Conservation (phyloP, 345 rosid species). For the Populus simonii region DNA sequence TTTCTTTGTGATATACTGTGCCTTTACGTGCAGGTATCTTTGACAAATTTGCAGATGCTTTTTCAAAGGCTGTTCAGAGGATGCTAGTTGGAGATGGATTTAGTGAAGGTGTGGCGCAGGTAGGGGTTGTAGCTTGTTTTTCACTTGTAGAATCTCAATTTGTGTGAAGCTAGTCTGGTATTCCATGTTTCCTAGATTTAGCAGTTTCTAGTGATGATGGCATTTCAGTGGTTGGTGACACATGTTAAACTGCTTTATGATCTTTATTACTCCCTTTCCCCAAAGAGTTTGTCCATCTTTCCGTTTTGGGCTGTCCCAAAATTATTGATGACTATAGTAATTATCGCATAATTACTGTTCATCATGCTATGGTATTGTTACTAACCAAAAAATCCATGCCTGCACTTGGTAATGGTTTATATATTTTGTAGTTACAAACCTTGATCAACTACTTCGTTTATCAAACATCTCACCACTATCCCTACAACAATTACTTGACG, state of each 20-base stretch:
- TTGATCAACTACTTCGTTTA: neutral
- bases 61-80: conserved; percentile 79
- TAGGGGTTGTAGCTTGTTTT: conserved; percentile 7
- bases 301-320: neutral
- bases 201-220: neutral
- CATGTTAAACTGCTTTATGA: neutral
- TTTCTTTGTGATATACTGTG: neutral
- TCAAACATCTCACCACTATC: neutral
- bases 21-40: conserved; percentile 63
- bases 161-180: neutral
- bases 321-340: neutral
- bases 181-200: neutral
- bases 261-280: neutral
- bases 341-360: neutral
- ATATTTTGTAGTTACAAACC: neutral
- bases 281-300: neutral
- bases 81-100: conserved; percentile 97
- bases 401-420: neutral
- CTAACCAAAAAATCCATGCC: neutral
- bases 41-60: conserved; percentile 80
- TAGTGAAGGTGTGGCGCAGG: conserved; percentile 74
- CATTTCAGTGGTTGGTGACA: neutral
- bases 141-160: neutral
- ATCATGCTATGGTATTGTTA: neutral
- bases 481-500: neutral